These are phyloP conservation scores for Coemansia sp. DNA, from an alignment of 192 early-diverging fungal genomes.

Conservation along the genomic window DNA sequence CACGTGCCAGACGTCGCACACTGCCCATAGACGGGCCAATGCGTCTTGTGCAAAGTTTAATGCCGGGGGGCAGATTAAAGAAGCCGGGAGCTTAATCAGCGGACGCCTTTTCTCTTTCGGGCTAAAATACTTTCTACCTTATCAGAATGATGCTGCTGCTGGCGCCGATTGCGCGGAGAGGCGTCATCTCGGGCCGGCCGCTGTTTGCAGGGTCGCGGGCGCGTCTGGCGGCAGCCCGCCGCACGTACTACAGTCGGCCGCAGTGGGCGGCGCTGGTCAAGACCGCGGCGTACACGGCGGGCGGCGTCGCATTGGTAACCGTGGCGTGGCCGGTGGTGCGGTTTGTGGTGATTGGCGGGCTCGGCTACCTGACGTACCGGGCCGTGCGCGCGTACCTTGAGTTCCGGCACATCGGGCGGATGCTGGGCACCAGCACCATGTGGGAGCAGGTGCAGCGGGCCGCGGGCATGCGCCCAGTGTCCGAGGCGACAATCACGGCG, in stretches of 20 bases:
- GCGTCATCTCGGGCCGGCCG: neutral
- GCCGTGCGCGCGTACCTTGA: constrained; percentile 3
- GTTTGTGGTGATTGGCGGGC: constrained; percentile 29
- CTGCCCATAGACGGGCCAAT: neutral
- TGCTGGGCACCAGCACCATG: neutral
- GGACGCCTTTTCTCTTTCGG: neutral
- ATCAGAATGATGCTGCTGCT: neutral
- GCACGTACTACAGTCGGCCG: neutral
- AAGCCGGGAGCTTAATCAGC: too few species aligned
- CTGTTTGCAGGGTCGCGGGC: neutral
- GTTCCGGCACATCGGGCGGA: neutral
- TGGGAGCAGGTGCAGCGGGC: neutral
- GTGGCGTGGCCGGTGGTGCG: constrained; percentile 40
- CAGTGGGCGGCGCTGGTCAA: constrained; percentile 12
- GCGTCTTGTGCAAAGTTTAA: neutral
- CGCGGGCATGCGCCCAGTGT: too few species aligned
- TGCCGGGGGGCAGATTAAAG: too few species aligned
- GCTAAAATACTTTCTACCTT: neutral
- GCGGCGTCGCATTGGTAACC: constrained; percentile 19
- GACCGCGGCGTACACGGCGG: constrained; percentile 25
- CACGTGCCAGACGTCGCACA: neutral
- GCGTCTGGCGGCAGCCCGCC: neutral
- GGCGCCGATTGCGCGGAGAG: neutral
- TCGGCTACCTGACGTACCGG: constrained; percentile 29
- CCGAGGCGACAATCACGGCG: too few species aligned